Base-by-base conservation (phyloP, 2,329 filamentous ascomycete genomes). In the Phialemonium atrogriseum region DNA sequence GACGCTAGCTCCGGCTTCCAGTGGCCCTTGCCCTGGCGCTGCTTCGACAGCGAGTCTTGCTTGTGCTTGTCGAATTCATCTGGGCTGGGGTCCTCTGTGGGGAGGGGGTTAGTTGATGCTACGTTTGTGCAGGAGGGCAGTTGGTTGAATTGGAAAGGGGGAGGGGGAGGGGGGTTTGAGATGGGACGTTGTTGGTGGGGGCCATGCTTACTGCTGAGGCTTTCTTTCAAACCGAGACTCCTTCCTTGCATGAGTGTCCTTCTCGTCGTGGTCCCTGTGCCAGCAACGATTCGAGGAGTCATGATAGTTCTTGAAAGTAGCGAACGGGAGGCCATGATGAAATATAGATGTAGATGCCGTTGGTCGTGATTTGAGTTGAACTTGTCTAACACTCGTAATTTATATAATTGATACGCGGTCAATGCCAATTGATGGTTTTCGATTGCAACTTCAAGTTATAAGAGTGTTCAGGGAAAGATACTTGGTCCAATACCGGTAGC, bases 1-100 rank as follows among this genome's bases (percentile, higher is more conserved):
- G 77, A 83, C 4, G 84, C 84, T 30, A 93, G 66, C 53, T 81
- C 77, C 14, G 80, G 68, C 60, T 83, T 81, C 84, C 85, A 91
- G 51, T 85, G 70, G 32, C 68, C 79, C 52, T 74, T 69, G 38
- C 83, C 84, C 23, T 70, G 58, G 54, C 80, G 75, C 38, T 84
- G 71, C 64, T 88, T 87, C 41, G 67, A 37, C 25, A 80, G 58
- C 15, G 66, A 64, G 48, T 79, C 73, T 34, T 69, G 55, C 60
- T 80, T 78, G 59, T 77, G 73, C 50, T 60, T 69, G 38, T 78
- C 70, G 46, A 60, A 57, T 41, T 67, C 58, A 10, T 56, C 43
- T 25, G 59, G 20, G 35, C 46, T 38, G 33, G 46, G 43, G 37
- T 54, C 46, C 13, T 40, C 52, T 46, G 32, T 27, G 24, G 14